A percentile compares a stretch with the other conserved stretches of the same genome.
These are phyloP conservation scores for Boletus rufocinnamomeus DNA, from an alignment of 768 basidiomycete species.

Conservation along the genomic window DNA sequence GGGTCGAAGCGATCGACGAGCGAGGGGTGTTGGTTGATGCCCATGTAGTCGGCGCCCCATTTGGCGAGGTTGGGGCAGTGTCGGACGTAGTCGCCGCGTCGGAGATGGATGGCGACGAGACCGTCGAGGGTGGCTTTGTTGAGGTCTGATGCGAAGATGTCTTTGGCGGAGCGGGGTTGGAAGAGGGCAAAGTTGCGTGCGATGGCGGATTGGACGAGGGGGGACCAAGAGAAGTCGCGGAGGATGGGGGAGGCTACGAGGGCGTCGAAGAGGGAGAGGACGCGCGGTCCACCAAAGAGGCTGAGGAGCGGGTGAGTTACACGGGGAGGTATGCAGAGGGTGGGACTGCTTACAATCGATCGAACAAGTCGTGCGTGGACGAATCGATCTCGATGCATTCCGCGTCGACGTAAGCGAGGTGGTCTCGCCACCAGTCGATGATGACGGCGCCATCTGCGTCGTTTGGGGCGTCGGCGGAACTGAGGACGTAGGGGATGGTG, in stretches of 20 bases:
- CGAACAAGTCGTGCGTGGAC: constrained; percentile 44
- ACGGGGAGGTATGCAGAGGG: neutral
- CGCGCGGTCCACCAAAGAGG: constrained; percentile 45
- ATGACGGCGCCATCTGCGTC: constrained; percentile 44
- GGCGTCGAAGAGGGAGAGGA: constrained; percentile 45
- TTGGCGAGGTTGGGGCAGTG: constrained; percentile 54
- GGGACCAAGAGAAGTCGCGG: constrained; percentile 53
- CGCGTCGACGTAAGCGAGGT: constrained; percentile 38
- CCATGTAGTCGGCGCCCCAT: constrained; percentile 50
- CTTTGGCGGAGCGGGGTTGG: constrained; percentile 35
- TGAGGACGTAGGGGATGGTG: constrained; percentile 35
- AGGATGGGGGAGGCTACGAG: constrained; percentile 52
- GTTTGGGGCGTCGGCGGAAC: constrained; percentile 38
- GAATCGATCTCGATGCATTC: constrained; percentile 49
- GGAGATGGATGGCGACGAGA: constrained; percentile 56
- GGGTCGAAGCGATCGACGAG: constrained; percentile 44
- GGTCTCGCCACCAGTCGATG: constrained; percentile 51
- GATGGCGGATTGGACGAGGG: constrained; percentile 51
- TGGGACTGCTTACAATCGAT: constrained; percentile 43
- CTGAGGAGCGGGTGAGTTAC: constrained; percentile 26
- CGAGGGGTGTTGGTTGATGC: constrained; percentile 48
- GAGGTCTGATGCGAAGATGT: constrained; percentile 21
- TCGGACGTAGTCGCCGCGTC: constrained; percentile 59
- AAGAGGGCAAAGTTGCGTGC: constrained; percentile 49
- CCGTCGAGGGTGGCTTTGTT: constrained; percentile 37